These are phyloP conservation scores for Flaveria robusta DNA, from an alignment of 129 eudicot genomes.

Conservation along the genomic window DNA sequence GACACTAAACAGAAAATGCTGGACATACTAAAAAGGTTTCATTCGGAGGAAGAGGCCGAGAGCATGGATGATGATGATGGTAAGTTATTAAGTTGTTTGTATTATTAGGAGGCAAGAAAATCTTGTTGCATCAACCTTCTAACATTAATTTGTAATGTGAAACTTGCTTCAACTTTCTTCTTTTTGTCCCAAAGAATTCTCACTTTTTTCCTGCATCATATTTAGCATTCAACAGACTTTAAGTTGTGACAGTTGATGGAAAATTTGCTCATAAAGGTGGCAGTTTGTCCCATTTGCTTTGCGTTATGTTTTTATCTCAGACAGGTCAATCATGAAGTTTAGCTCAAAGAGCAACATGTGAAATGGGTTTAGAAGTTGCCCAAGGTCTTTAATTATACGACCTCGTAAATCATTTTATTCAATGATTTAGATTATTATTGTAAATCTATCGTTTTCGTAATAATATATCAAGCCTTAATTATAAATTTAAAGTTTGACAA, in stretches of 20 bases:
- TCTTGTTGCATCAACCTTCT: background rate
- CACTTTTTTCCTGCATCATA: background rate
- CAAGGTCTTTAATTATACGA: background rate
- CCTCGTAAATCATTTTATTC: background rate
- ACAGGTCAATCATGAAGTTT: background rate
- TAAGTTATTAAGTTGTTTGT: conserved; percentile 25
- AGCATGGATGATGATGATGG: conserved; percentile 49
- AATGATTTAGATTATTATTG: background rate
- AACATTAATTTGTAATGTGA: background rate
- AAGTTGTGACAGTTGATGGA: too few relatives aligned
- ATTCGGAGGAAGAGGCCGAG: conserved; percentile 77
- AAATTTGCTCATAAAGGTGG: background rate
- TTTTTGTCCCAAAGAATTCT: background rate
- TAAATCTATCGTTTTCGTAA: background rate
- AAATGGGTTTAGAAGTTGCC: background rate
- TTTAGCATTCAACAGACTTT: background rate
- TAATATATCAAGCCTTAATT: background rate
- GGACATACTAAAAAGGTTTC: conserved; percentile 71
- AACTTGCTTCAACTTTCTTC: background rate
- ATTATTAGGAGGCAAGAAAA: background rate
- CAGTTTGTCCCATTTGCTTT: background rate
- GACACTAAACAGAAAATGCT: conserved; percentile 73
- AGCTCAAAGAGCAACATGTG: too few relatives aligned
- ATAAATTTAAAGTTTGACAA: background rate
- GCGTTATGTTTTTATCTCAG: background rate